phyloP scores from a whole-genome alignment of 2,329 filamentous ascomycete species.

The Paecilomyces niveus region DNA sequence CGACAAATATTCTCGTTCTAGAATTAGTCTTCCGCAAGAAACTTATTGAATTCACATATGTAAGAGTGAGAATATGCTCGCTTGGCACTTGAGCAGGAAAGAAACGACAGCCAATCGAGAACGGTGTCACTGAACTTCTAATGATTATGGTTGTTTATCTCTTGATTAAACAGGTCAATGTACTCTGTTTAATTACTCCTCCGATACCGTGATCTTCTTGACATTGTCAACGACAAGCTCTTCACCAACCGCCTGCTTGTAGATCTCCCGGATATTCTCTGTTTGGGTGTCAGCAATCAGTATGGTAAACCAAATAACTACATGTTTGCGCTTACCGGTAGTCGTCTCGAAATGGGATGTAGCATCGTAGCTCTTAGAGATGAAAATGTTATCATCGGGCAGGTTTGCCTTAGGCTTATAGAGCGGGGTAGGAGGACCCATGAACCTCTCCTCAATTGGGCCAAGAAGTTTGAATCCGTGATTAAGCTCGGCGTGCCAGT shows the following conservation, averaged over 20 bases:
- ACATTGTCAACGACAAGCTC: constrained; percentile 83
- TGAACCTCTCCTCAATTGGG: constrained; percentile 93
- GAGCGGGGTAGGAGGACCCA: constrained; percentile 84
- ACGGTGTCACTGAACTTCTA: neutral
- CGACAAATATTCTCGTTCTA: neutral
- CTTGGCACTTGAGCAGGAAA: neutral
- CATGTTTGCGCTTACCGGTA: constrained; percentile 43
- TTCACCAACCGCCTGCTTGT: constrained; percentile 61
- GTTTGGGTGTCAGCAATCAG: constrained; percentile 5
- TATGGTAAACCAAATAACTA: neutral
- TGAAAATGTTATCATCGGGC: constrained; percentile 82
- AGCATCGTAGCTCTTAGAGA: constrained; percentile 97
- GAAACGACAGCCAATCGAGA: neutral
- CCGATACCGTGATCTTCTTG: constrained; percentile 56
- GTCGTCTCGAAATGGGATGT: constrained; percentile 96
- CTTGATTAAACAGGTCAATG: neutral
- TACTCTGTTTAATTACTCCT: constrained; percentile 26
- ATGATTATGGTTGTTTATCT: neutral
- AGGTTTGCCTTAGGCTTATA: constrained; percentile 86
- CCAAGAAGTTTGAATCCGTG: constrained; percentile 88
- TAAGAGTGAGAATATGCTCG: neutral
- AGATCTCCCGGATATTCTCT: constrained; percentile 94
- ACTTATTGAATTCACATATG: neutral
- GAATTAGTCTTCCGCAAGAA: no score
- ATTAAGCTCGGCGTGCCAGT: constrained; percentile 93